These are phyloP conservation scores for Rhizopogon vulgaris DNA, from an alignment of 768 basidiomycete species.

Conservation along the genomic window DNA sequence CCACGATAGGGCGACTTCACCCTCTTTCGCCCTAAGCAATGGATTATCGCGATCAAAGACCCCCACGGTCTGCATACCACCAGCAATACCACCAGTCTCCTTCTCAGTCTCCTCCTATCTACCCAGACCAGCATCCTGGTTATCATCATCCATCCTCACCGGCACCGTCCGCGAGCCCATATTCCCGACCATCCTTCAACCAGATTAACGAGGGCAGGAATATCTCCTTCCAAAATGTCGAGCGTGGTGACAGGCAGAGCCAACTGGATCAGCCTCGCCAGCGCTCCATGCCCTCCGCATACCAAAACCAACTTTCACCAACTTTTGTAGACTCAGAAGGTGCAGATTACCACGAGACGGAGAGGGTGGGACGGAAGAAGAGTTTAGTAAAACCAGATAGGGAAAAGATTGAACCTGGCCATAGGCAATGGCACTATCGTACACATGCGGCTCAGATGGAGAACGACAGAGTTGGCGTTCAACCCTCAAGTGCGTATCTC, in stretches of 20 bases:
- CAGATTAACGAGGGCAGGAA: conserved; percentile 28
- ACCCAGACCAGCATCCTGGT: conserved; percentile 22
- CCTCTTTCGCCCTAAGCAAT: conserved; percentile 15
- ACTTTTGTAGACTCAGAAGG: conserved; percentile 26
- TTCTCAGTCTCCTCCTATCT: conserved; percentile 30
- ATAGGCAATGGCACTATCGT: conserved; percentile 93
- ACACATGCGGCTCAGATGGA: conserved; percentile 76
- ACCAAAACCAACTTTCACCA: conserved; percentile 41
- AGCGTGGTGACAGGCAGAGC: conserved; percentile 62
- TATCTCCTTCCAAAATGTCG: conserved; percentile 65
- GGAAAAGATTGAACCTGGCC: conserved; percentile 92
- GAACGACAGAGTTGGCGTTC: conserved; percentile 62
- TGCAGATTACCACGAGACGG: conserved; percentile 36
- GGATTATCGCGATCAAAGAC: conserved; percentile 39
- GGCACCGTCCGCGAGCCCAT: conserved; percentile 13
- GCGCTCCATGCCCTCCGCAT: conserved; percentile 37
- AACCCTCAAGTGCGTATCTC: conserved; percentile 70
- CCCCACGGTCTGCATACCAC: conserved; percentile 51
- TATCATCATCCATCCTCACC: conserved; percentile 14
- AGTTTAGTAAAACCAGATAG: conserved; percentile 88
- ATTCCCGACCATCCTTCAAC: conserved; percentile 8
- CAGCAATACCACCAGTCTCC: conserved; percentile 34
- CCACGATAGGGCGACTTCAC: background rate
- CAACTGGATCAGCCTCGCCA: conserved; percentile 52
- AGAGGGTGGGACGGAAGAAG: conserved; percentile 75